Evolutionary conservation across 2,329 filamentous ascomycete genomes (phyloP), one percentile per base, ranked within the genome.

Genomic region (Mycosphaerella sp.): DNA sequence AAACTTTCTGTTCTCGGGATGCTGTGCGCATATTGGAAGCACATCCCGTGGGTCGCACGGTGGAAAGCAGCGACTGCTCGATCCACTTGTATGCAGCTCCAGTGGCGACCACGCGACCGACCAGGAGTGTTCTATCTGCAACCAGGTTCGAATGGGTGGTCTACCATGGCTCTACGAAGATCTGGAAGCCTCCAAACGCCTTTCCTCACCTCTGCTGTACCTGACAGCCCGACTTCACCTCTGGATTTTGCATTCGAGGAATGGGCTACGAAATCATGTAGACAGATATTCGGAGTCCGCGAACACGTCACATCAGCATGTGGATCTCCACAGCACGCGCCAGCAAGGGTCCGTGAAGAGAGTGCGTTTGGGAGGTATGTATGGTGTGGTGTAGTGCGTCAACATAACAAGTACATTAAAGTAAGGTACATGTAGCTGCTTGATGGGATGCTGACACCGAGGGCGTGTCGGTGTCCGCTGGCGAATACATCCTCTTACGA

Each of bases 71-170:
- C 34, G n/a, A 17, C 44, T 26, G 17, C 42, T 26, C 29, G 34
- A 39, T 42, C 45, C 45, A 55, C 31, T 45, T 11, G 9, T n/a
- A 39, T 49, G 48, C 44, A 51, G 36, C 32, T 36, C 48, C 45
- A 43, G 49, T 59, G 54, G 54, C 51, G 46, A 48, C 54, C 57
- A 59, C 54, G 57, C 57, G 57, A 57, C 48, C 36, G 21, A 44
- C 57, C 41, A 47, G 54, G 57, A 49, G 49, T 21, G 48, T 51
- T 10, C 29, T 29, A 44, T 26, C 26, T 45, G 41, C 40, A 51
- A 51, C 48, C 48, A 51, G 48, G 41, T 51, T 51, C 29, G 31
- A 26, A 45, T n/a, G 23, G 23, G 23, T 29, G 29, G 17, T 32
- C 40, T 51, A 51, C 53, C 53, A 51, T 56, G 56, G 56, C 51